Percentiles rank a stretch among this genome's conserved stretches.
Evolutionary conservation across 1,139 yeast species (phyloP).

Genomic region (Blastobotrys aristatus): DNA sequence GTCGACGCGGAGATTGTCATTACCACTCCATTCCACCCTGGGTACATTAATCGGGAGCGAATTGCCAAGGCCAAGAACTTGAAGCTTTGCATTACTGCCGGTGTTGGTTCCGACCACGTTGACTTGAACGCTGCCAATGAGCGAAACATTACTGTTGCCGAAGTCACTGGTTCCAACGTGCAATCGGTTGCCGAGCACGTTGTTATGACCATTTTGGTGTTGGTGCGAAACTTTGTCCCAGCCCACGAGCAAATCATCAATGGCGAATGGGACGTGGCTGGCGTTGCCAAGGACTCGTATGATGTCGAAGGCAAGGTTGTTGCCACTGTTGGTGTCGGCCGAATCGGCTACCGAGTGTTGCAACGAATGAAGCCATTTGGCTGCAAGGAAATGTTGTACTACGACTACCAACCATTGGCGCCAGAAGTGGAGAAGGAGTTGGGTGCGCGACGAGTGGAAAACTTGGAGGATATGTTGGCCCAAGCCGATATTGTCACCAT

Average conservation of each 20-base stretch:
- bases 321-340: conserved; percentile 78
- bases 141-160: conserved; percentile 58
- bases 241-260: conserved; percentile 63
- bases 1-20: conserved; percentile 70
- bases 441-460: conserved; percentile 57
- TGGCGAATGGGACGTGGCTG: conserved; percentile 77
- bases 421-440: conserved; percentile 52
- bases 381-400: conserved; percentile 68
- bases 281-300: conserved; percentile 64
- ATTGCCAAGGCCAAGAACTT: conserved; percentile 67
- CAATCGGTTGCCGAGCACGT: conserved; percentile 81
- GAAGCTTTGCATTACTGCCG: conserved; percentile 72
- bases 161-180: conserved; percentile 80
- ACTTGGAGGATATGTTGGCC: conserved; percentile 61
- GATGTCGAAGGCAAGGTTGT: conserved; percentile 73
- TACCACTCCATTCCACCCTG: conserved; percentile 84
- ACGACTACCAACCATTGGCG: conserved; percentile 69
- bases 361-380: conserved; percentile 70
- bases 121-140: conserved; percentile 71
- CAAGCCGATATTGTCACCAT: conserved; percentile 72
- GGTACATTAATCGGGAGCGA: conserved; percentile 62
- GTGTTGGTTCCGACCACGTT: conserved; percentile 80
- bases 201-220: conserved; percentile 63
- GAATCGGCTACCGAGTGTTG: conserved; percentile 73
- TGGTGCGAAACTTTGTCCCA: conserved; percentile 74